These are phyloP conservation scores for Malus orientalis DNA, from an alignment of 306 rosid genomes.

Conservation along the genomic window DNA sequence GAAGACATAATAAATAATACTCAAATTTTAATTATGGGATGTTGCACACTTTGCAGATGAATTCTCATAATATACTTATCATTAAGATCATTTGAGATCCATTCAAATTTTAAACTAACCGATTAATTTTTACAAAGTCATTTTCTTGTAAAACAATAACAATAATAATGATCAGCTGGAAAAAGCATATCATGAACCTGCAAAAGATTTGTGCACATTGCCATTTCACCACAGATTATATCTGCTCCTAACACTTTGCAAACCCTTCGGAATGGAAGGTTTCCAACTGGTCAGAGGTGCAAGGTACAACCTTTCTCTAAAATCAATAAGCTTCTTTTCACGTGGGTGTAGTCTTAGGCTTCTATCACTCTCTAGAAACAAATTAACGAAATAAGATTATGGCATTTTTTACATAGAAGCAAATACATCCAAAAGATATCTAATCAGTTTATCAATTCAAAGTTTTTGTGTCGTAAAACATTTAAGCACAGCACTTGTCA, in stretches of 20 bases:
- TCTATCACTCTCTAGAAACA: conserved; percentile 36
- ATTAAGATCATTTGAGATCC: background rate
- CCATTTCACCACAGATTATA: conserved; percentile 96
- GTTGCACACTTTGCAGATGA: background rate
- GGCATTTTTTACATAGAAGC: background rate
- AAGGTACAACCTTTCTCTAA: conserved; percentile 76
- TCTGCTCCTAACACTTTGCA: conserved; percentile 90
- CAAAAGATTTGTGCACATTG: conserved; percentile 83
- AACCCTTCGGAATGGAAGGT: conserved; percentile 95
- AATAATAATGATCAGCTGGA: background rate
- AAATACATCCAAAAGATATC: background rate
- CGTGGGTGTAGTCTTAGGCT: conserved; percentile 61
- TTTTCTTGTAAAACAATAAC: background rate
- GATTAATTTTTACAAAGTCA: background rate
- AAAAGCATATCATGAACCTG: conserved; percentile 48
- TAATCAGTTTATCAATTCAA: background rate
- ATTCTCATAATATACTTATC: background rate
- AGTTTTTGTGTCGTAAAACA: background rate
- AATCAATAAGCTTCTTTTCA: conserved; percentile 87
- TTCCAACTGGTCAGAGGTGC: conserved; percentile 98
- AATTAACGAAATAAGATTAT: background rate
- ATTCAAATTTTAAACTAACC: background rate
- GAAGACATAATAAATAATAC: too few relatives aligned
- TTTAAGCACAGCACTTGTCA: background rate
- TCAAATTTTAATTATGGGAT: too few relatives aligned